These are phyloP conservation scores for Xylaria sp. DNA, from an alignment of 2,329 filamentous ascomycete species.

Conservation along the genomic window DNA sequence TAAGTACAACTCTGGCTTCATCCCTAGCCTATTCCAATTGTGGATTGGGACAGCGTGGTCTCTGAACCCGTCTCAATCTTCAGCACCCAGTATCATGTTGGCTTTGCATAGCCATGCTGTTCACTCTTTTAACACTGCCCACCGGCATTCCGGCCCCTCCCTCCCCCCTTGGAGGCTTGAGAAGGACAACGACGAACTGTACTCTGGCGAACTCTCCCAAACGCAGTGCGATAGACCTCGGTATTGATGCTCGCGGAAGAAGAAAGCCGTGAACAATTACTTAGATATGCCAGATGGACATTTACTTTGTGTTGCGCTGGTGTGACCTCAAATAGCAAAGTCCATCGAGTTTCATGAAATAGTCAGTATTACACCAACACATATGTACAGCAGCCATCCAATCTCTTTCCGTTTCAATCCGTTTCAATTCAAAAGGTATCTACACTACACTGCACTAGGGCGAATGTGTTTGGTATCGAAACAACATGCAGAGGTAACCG, in stretches of 20 bases:
- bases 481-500: slow-evolving; percentile 1
- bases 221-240: neutral
- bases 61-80: slow-evolving; percentile 5
- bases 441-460: neutral
- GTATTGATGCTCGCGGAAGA: neutral
- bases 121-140: neutral
- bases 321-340: neutral
- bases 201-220: neutral
- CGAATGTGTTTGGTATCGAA: slow-evolving; percentile 16
- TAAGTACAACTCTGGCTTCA: slow-evolving; percentile 9
- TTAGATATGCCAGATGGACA: neutral
- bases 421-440: neutral
- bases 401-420: slow-evolving; percentile 11
- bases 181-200: neutral
- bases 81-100: neutral
- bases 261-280: neutral
- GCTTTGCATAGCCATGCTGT: neutral
- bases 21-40: slow-evolving; percentile 19
- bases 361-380: neutral
- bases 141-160: neutral
- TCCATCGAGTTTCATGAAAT: slow-evolving; percentile 6
- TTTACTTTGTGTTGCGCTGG: neutral
- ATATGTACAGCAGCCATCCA: neutral
- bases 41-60: slow-evolving; percentile 25
- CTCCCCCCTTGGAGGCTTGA: neutral